Percentiles rank a stretch among this genome's conserved stretches.
Evolutionary conservation across 2,329 filamentous ascomycete species (phyloP).

Genomic region (Fusarium equiseti): DNA sequence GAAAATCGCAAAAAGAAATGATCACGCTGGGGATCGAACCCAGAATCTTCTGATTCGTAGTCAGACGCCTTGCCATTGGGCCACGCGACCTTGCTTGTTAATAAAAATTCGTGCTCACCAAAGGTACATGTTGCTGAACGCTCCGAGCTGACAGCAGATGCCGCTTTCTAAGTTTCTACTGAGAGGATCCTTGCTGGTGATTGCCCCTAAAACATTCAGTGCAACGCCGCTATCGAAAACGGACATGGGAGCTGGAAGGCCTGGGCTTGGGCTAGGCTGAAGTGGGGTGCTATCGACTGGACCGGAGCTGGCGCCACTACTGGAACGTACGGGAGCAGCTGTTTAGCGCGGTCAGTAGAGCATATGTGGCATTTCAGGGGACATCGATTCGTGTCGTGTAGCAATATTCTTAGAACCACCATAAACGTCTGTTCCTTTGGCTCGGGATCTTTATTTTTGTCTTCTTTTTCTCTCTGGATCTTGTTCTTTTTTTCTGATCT

Average conservation of each 20-base stretch:
- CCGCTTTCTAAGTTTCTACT: constrained; percentile 8
- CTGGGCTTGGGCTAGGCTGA: constrained; percentile 28
- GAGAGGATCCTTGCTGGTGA: constrained; percentile 33
- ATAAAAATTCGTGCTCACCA: fast-evolving
- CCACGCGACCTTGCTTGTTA: constrained; percentile 24
- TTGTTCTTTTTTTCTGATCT: constrained; percentile 36
- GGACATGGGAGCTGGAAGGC: constrained; percentile 34
- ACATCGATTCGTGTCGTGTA: constrained; percentile 30
- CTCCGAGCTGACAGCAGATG: not conserved
- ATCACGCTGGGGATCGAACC: constrained; percentile 47
- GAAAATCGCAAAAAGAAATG: constrained; percentile 1
- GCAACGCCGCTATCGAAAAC: constrained; percentile 34
- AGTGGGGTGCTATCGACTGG: constrained; percentile 44
- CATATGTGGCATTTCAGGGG: constrained; percentile 52
- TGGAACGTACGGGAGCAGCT: constrained; percentile 35
- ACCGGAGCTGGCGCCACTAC: constrained; percentile 36
- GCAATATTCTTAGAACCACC: constrained; percentile 45
- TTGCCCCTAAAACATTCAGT: constrained; percentile 43
- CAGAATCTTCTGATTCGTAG: constrained; percentile 49
- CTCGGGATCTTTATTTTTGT: constrained; percentile 40
- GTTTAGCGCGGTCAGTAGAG: constrained; percentile 40
- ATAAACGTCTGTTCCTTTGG: constrained; percentile 41
- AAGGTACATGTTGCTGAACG: not conserved
- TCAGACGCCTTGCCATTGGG: constrained; percentile 48
- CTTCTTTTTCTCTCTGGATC: constrained; percentile 30